Evolutionary conservation across 495 filamentous ascomycete species (phyloP), one percentile per base, ranked within the genome.

Genomic region (Darksidea phi): DNA sequence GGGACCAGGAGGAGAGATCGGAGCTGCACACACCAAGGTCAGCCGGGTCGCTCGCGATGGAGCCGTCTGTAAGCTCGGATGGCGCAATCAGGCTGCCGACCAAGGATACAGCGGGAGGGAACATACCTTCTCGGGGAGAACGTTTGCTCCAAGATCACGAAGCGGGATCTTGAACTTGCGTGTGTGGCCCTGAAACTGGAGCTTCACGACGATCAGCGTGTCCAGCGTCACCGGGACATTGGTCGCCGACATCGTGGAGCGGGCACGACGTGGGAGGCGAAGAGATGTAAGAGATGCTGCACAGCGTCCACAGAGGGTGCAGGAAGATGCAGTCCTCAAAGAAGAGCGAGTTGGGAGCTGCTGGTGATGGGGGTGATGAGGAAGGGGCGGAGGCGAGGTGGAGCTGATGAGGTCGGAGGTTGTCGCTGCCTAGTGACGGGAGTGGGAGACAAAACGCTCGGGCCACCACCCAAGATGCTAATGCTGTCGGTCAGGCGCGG

Each of bases 141-240:
- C 80, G 61, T 79, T 82, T 36, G 87, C 79, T 56, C 83, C 86
- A n/a, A 97, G 82, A 67, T 99, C 94, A 64, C 81, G 83, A 71
- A 99, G 78, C 37, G 90, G 86, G 15, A 99, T 79, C 80, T 95
- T 97, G 77, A 95, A 91, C 69, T 92, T 87, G 50, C 89, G 84
- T 65, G 84, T 88, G 57, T 70, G 73, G 62, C 85, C 88, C 66
- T 90, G 84, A 64, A 87, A 81, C 59, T 82, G 83, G 66, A 96
- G 79, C 77, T 97, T 97, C 74, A 96, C 75, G 52, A 88, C 90
- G 69, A 99, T 87, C 56, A 86, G 75, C 54, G 89, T 91, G 56
- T 92, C 89, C 34, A 83, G 84, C 26, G 78, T 78, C 55, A 83
- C 78, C n/a, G 77, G 72, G 48, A 72, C 74, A 62, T 76, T 74